Evolutionary conservation across 2,329 filamentous ascomycete species (phyloP), one percentile per base, ranked within the genome.

Genomic region (Penicillium sp.): DNA sequence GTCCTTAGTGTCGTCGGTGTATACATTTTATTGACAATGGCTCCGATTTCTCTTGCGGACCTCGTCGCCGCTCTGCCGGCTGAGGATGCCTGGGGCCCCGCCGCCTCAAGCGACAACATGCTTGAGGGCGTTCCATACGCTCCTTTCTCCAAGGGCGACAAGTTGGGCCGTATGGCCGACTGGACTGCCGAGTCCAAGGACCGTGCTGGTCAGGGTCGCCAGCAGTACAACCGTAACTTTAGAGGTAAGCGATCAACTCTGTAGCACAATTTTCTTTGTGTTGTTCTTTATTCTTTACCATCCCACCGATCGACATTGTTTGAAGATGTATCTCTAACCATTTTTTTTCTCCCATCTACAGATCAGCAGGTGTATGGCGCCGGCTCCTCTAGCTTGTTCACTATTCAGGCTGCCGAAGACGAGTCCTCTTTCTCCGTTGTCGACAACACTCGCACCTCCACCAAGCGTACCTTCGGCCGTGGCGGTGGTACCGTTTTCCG

Each of bases 371-470:
- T 96, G 54, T 99, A 99, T 78, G 95, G 95, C 67, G 91, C 94
- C 65, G 93, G 93, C 71, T 88, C 91, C 73, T 92, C 87, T 72
- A 90, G 89, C 70, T 84, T 93, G 57, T 99, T 99, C 84, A 91
- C 92, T 65, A 90, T 96, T 63, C 93, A 96, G 73, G 86, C 89
- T 62, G 91, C 92, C 76, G 95, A 98, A 81, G 95, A 99, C 79
- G 95, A 99, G 81, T 93, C 92, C 63, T 92, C 90, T 66, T 99
- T 99, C 87, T 98, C 94, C 70, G 92, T 99, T 58, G 95, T 99
- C 76, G 96, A 96, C 83, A 96, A 97, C 81, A 91, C 90, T 67
- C 88, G 93, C 78, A 92, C 96, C 73, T 90, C 91, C 16, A 84
- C 88, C 67, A 95, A 97, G 83, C 86, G 94, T 74, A 85, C 84